Evolutionary conservation across 495 filamentous ascomycete genomes (phyloP).

Genomic region (Penicillium coffeae): DNA sequence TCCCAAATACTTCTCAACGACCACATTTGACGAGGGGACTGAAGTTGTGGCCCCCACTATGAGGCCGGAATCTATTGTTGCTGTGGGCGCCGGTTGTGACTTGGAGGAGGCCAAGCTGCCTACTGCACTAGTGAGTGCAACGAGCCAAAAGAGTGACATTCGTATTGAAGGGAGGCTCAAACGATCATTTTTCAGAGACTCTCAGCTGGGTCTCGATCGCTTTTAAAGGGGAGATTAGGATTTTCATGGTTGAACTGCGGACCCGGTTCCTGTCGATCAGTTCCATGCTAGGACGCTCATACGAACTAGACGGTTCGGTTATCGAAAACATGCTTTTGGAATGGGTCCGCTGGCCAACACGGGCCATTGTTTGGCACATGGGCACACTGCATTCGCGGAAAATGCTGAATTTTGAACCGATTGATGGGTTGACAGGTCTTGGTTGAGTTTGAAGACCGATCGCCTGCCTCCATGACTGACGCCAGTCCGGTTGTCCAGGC

Average conservation of each 20-base stretch:
- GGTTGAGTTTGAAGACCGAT: too few relatives aligned
- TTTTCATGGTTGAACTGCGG: not conserved
- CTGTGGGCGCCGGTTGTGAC: not conserved
- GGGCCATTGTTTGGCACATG: too few relatives aligned
- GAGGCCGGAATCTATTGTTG: not conserved
- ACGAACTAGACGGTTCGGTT: not conserved
- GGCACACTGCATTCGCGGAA: too few relatives aligned
- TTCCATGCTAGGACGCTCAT: not conserved
- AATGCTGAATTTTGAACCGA: too few relatives aligned
- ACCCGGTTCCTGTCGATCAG: not conserved
- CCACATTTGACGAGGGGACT: not conserved
- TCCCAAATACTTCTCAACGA: not conserved
- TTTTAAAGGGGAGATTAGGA: too few relatives aligned
- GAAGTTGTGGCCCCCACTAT: not conserved
- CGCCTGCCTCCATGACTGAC: too few relatives aligned
- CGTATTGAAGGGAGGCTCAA: not conserved
- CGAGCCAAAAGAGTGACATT: not conserved
- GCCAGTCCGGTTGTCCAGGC: too few relatives aligned
- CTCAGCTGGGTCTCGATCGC: not conserved
- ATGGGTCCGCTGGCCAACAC: too few relatives aligned
- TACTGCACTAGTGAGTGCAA: not conserved
- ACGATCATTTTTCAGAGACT: not conserved
- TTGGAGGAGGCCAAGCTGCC: not conserved
- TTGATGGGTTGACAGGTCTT: too few relatives aligned
- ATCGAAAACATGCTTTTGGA: too few relatives aligned